Evolutionary conservation across 331 rosid genomes (phyloP), one percentile per base, ranked within the genome.

Genomic region (Stylosanthes scabra): DNA sequence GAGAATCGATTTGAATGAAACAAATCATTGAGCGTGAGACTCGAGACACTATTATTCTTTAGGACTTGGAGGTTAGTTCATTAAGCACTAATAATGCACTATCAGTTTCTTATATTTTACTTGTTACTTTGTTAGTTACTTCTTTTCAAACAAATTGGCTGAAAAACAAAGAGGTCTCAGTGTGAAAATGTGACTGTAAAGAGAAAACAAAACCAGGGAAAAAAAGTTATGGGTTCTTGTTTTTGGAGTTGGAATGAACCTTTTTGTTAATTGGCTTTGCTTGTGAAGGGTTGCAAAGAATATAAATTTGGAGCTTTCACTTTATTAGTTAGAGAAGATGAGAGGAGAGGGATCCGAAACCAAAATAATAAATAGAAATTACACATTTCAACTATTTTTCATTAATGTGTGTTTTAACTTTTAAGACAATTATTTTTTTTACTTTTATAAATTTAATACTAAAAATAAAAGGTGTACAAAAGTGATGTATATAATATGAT

Each of bases 201-300:
- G 88, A 66, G 71, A 42, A 52, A 45, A 69, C 44, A 52, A 37
- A 25, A 68, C 16, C 14, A n/a, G 59, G 11, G 54, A 69, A 66
- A 74, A 54, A 75, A 69, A 74, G 76, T 58, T 46, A 66, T 56
- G 70, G 71, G 54, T 60, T 73, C 78, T 76, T 84, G 79, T 81
- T 82, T 72, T 56, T 51, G 79, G 47, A 66, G 87, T 81, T 49
- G 78, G 74, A 31, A 31, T 3, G 37, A 31, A 83, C 78, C 78
- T 83, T 81, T 77, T 77, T 58, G 79, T 74, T 72, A 81, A 63
- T 45, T 85, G 63, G 82, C 90, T 91, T 91, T 86, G 91, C 91
- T 89, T 89, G 95, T 65, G 16, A 28, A 70, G 83, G 80, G 91
- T 85, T 77, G 40, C 91, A 89, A 89, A 83, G 95, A 87, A 89